Percentiles rank a stretch among this genome's conserved stretches.
phyloP scores from a whole-genome alignment of 208 protist species.

The Plasmodiophora brassicae region DNA sequence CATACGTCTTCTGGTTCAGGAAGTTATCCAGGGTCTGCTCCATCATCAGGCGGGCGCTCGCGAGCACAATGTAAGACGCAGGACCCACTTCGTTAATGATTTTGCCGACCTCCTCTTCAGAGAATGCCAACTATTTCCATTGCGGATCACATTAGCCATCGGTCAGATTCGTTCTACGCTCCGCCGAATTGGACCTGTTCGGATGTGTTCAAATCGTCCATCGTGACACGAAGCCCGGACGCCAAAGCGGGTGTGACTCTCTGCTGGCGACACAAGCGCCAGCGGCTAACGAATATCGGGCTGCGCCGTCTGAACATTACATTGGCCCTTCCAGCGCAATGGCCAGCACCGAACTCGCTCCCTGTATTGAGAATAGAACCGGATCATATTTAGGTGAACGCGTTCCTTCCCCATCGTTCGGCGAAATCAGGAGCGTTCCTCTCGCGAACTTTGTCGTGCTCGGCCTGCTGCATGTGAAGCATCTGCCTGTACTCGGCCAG shows the following conservation, averaged over 20 bases:
- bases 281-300: no score
- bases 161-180: background rate
- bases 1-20: background rate
- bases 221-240: no score
- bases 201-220: background rate
- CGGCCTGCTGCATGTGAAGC: background rate
- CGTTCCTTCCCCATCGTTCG: constrained; percentile 22
- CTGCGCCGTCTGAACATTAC: no score
- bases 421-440: background rate
- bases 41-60: background rate
- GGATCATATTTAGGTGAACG: constrained; percentile 7
- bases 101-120: background rate
- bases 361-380: no score
- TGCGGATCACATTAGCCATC: background rate
- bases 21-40: background rate
- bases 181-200: background rate
- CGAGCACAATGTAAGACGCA: background rate
- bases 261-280: no score
- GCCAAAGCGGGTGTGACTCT: no score
- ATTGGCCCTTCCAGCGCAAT: no score
- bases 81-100: background rate
- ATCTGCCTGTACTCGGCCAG: background rate
- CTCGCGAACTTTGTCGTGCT: background rate
- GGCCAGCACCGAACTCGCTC: no score
- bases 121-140: background rate